Base-by-base conservation (phyloP, 192 early-diverging fungal genomes). In the Linnemannia exigua region DNA sequence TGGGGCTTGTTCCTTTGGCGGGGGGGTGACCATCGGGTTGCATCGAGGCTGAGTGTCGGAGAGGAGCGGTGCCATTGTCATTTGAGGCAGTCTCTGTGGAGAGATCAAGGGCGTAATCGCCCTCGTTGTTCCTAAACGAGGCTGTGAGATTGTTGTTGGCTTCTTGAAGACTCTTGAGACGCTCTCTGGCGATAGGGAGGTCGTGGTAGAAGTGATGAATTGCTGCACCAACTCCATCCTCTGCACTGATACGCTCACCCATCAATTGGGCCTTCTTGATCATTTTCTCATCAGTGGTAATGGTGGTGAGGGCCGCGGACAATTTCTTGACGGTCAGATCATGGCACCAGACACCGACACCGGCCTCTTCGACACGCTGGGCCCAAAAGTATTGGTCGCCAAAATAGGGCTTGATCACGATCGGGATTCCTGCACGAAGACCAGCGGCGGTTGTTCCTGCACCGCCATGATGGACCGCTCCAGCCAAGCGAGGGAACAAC, bases 401-500 rank as follows among this genome's bases (percentile, higher is more conserved):
- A 87, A 92, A 92, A 63, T 93, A 95, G 15, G 94, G 94, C 51
- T 93, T 90, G n/a, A 95, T 84, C n/a, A 93, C 78, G 0, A 93
- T 94, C 5, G 94, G 94, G 50, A 86, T 77, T 3, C 94, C 94
- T 14, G 91, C 92, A 16, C 92, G 88, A 37, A 95, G 68, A 11
- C 94, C 94, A 17, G 94, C 94, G 0, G 92, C 88, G 0, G 92
- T 92, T 19, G 94, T 95, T 1, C 94, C 94, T 12, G 94, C 93
- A 31, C 95, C 95, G 48, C 95, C 95, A 78, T 95, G 95, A 81
- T 95, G 95, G 20, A 95, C 89, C 8, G 94, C 93, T 7, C 84
- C 94, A 12, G 87, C 63, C 8, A 93, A 76, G 44, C 88, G 77
- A n/a, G 91, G 89, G 76, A 95, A 95, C 44, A 95, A 74, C 94